phyloP scores from a whole-genome alignment of 208 protist genomes.

The Leptomonas seymouri region DNA sequence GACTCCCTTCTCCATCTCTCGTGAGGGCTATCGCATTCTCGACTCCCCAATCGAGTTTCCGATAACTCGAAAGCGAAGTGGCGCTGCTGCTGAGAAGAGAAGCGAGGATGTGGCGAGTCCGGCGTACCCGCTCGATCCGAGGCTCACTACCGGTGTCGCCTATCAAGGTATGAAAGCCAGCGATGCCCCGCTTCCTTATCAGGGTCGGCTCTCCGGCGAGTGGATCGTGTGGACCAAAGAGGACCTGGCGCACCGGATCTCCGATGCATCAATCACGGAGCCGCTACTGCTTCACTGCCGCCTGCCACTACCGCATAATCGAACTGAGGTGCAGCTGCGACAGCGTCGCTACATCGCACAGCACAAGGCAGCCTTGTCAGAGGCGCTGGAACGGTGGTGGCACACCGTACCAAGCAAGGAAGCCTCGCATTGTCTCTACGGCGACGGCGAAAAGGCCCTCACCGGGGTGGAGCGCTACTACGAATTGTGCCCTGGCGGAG shows the following conservation, averaged over 20 bases:
- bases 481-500: conserved; percentile 51
- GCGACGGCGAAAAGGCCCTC: conserved; percentile 60
- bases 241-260: not conserved
- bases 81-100: not conserved
- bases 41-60: not conserved
- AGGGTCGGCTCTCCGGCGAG: conserved; percentile 59
- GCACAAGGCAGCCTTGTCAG: conserved; percentile 28
- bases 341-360: conserved; percentile 39
- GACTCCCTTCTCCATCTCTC: conserved; percentile 26
- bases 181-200: conserved; percentile 32
- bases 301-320: conserved; percentile 61
- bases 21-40: conserved; percentile 34
- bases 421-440: conserved; percentile 62
- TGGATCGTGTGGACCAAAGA: conserved; percentile 78
- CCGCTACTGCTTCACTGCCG: conserved; percentile 76
- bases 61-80: not conserved
- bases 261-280: not conserved
- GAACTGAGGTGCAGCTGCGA: conserved; percentile 15
- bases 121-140: conserved; percentile 14
- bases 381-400: conserved; percentile 53
- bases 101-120: not conserved
- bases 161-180: conserved; percentile 2
- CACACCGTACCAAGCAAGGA: conserved; percentile 11
- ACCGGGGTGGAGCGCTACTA: conserved; percentile 70
- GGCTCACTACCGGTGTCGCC: conserved; percentile 8